phyloP scores from a whole-genome alignment of 495 filamentous ascomycete species.

The Lasiosphaeria ovina region DNA sequence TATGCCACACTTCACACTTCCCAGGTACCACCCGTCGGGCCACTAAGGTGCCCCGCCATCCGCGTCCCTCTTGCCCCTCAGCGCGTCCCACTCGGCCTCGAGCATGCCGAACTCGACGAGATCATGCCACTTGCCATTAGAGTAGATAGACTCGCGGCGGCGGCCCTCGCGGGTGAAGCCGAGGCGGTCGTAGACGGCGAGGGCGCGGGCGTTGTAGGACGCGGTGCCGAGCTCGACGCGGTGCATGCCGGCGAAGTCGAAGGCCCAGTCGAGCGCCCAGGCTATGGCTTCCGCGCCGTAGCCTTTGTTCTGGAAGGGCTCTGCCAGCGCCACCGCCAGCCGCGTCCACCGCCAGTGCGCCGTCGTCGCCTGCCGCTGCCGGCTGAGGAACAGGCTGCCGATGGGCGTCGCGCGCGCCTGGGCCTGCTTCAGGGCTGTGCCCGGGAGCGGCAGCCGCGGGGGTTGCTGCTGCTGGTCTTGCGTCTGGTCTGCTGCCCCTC shows the following conservation, averaged over 20 bases:
- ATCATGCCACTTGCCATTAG: conserved; percentile 42
- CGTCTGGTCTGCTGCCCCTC: neutral
- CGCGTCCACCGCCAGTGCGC: conserved; percentile 32
- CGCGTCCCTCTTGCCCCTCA: neutral
- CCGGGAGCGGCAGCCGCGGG: neutral
- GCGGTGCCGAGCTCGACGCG: conserved; percentile 34
- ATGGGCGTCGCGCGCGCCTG: conserved; percentile 16
- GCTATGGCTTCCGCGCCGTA: conserved; percentile 49
- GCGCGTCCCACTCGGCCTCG: conserved; percentile 39
- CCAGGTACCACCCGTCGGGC: too few species aligned
- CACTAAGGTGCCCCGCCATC: too few species aligned
- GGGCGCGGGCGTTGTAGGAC: conserved; percentile 39
- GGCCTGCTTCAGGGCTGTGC: neutral
- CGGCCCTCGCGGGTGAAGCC: conserved; percentile 46
- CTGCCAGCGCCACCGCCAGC: conserved; percentile 35
- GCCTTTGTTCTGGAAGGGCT: conserved; percentile 38
- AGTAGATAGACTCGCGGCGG: conserved; percentile 38
- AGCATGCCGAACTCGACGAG: conserved; percentile 38
- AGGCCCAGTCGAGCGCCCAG: conserved; percentile 48
- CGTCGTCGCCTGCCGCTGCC: conserved; percentile 1
- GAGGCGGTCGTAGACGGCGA: conserved; percentile 40
- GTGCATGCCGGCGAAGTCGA: conserved; percentile 41
- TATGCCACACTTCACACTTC: too few species aligned
- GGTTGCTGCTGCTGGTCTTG: neutral
- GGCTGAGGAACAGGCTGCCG: conserved; percentile 28